A percentile compares a stretch with the other conserved stretches of the same genome.
phyloP scores from a whole-genome alignment of 2,329 filamentous ascomycete species.

The Verticillium dahliae region DNA sequence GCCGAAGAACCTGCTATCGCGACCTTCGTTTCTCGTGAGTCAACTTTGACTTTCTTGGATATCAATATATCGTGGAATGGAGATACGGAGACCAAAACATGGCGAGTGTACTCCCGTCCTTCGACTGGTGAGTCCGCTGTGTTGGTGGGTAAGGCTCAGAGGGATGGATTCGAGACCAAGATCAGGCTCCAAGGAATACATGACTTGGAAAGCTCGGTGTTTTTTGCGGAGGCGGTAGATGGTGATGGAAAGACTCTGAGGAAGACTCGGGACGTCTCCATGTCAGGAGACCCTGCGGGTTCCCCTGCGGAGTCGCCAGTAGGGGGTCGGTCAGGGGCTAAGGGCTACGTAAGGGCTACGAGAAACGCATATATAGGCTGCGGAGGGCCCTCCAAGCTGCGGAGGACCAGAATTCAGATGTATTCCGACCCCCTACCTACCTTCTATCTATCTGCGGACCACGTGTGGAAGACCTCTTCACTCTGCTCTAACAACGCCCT shows the following conservation, averaged over 20 bases:
- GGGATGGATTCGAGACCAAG: constrained; percentile 36
- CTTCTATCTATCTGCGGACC: too few species aligned
- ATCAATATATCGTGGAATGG: constrained; percentile 50
- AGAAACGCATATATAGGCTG: too few species aligned
- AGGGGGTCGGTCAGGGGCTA: too few species aligned
- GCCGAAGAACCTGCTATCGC: constrained; percentile 16
- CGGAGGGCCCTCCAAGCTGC: too few species aligned
- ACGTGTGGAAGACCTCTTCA: too few species aligned
- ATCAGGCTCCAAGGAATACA: constrained; percentile 21
- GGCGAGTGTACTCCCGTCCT: constrained; percentile 41
- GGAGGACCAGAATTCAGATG: too few species aligned
- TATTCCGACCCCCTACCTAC: too few species aligned
- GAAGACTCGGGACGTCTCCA: not conserved
- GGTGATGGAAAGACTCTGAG: not conserved
- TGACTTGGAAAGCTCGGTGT: not conserved
- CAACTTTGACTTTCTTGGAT: constrained; percentile 12
- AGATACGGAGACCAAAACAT: constrained; percentile 35
- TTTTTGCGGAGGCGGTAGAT: not conserved
- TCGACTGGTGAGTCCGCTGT: constrained; percentile 22
- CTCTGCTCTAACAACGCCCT: too few species aligned
- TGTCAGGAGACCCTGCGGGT: not conserved
- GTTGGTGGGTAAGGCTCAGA: constrained; percentile 28
- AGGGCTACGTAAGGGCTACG: too few species aligned
- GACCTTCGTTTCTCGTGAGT: constrained; percentile 11
- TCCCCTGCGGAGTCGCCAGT: too few species aligned